phyloP scores from a whole-genome alignment of 2,329 filamentous ascomycete genomes.

The Coccinonectria pachysandricola region DNA sequence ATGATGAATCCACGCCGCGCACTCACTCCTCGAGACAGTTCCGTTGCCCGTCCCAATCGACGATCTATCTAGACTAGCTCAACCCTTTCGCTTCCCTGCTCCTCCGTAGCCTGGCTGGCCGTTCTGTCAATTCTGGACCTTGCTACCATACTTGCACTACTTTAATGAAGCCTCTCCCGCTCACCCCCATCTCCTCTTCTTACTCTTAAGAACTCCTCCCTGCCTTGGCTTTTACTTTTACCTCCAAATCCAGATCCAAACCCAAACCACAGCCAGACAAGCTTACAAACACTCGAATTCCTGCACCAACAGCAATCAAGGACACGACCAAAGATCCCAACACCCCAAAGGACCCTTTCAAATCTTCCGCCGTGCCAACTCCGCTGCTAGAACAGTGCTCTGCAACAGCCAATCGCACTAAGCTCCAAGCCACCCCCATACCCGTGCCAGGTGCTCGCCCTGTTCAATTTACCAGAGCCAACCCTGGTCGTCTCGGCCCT shows the following conservation, averaged over 20 bases:
- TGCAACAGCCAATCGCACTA: conserved; percentile 12
- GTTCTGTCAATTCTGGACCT: no score
- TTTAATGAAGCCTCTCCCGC: conserved; percentile 2
- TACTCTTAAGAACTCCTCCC: no score
- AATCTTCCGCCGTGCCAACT: conserved; percentile 6
- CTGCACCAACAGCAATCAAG: no score
- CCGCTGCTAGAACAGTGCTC: conserved; percentile 5
- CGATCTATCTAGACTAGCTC: no score
- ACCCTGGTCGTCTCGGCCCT: not conserved
- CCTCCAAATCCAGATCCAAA: not conserved
- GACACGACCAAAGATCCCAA: conserved; percentile 1
- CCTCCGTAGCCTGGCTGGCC: no score
- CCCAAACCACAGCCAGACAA: conserved; percentile 3
- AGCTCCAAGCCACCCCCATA: conserved; percentile 19
- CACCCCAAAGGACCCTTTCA: conserved; percentile 8
- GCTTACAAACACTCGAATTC: no score
- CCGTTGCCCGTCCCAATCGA: no score
- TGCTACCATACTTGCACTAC: no score
- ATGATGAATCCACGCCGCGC: no score
- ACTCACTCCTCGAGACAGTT: no score
- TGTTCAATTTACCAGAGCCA: conserved; percentile 8
- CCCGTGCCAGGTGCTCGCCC: conserved; percentile 12
- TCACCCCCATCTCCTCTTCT: conserved; percentile 2
- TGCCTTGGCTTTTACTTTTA: conserved; percentile 1
- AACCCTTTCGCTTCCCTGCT: no score